phyloP scores from a whole-genome alignment of 106 monocot species.

The Dioscorea zingiberensis region DNA sequence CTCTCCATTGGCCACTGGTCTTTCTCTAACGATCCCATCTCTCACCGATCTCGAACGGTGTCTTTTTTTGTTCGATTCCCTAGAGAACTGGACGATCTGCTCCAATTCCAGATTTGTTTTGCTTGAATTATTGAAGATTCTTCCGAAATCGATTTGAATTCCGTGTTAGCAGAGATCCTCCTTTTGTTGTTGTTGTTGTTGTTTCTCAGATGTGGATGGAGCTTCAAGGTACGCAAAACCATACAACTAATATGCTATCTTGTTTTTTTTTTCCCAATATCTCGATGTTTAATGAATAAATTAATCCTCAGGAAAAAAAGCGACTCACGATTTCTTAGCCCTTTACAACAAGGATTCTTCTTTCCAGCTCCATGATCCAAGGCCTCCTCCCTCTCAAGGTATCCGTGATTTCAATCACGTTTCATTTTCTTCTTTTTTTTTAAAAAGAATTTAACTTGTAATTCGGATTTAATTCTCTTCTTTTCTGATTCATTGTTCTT shows the following conservation, averaged over 20 bases:
- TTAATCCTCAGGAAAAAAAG: constrained; percentile 39
- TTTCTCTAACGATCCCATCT: too few species aligned
- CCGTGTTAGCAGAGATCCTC: too few species aligned
- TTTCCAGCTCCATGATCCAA: constrained; percentile 40
- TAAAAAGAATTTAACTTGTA: background rate
- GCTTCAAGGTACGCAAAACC: constrained; percentile 17
- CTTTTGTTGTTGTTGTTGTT: too few species aligned
- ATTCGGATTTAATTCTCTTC: background rate
- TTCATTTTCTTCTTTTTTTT: too few species aligned
- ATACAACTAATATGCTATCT: background rate
- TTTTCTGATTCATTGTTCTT: background rate
- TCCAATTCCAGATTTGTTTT: too few species aligned
- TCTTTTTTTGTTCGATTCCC: too few species aligned
- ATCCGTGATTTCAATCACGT: background rate
- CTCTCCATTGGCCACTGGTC: background rate
- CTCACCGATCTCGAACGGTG: too few species aligned
- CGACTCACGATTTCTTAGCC: constrained; percentile 71
- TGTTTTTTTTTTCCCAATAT: background rate
- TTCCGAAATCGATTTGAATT: too few species aligned
- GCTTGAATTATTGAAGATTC: background rate
- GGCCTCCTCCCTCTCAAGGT: constrained; percentile 39
- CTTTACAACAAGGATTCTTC: constrained; percentile 58
- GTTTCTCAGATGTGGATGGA: constrained; percentile 20
- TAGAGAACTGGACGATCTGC: too few species aligned
- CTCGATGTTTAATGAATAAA: background rate